Conservation (phyloP, 768 basidiomycete species). For the Macrolepiota dolichaula region DNA sequence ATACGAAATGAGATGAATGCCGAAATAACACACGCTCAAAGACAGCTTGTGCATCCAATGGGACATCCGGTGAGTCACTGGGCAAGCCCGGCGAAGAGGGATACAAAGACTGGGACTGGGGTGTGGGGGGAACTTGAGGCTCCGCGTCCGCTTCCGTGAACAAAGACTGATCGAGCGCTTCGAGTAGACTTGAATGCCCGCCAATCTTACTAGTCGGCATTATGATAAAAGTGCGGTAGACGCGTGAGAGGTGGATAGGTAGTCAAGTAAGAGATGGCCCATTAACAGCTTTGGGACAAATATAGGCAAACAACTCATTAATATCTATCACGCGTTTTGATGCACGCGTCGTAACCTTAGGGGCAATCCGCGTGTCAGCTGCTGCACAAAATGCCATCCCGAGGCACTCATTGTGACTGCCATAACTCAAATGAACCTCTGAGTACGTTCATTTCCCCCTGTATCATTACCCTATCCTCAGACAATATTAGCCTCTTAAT, state of each 20-base stretch:
- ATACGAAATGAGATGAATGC: not conserved
- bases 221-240: not conserved
- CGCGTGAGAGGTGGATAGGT: not conserved
- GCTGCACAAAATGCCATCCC: not conserved
- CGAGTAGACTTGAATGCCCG: conserved; percentile 6
- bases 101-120: not conserved
- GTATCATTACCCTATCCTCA: not conserved
- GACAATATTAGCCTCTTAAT: not conserved
- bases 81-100: not conserved
- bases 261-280: not conserved
- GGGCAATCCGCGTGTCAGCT: too few relatives aligned
- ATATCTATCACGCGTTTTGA: not conserved
- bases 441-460: not conserved
- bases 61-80: not conserved
- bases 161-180: conserved; percentile 4
- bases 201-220: not conserved
- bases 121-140: not conserved
- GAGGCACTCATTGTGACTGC: not conserved
- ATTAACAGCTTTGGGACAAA: conserved; percentile 2
- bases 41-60: not conserved
- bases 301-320: conserved; percentile 5
- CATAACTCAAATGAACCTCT: not conserved
- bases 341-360: not conserved
- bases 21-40: not conserved
- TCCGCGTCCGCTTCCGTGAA: not conserved